Percentiles rank a stretch among this genome's conserved stretches.
phyloP scores from a whole-genome alignment of 2,329 filamentous ascomycete species.

The Corynespora cassiicola region DNA sequence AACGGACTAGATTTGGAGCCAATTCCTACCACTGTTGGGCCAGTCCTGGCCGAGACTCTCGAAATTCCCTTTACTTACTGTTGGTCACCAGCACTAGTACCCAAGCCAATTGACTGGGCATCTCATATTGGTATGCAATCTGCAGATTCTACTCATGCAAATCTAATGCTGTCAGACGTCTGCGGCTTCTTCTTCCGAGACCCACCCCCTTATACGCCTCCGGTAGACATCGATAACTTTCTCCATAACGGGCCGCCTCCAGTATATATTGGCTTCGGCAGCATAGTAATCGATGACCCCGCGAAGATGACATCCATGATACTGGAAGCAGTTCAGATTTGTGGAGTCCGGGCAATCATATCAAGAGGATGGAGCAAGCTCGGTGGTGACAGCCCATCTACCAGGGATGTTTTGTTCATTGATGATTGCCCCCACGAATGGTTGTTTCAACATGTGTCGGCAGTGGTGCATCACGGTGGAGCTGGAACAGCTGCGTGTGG shows the following conservation, averaged over 20 bases:
- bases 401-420: slow-evolving; percentile 53
- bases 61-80: slow-evolving; percentile 53
- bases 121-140: slow-evolving; percentile 39
- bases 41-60: slow-evolving; percentile 43
- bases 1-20: slow-evolving; percentile 50
- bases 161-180: slow-evolving; percentile 20
- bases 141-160: background rate
- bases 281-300: slow-evolving; percentile 62
- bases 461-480: slow-evolving; percentile 83
- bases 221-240: slow-evolving; percentile 50
- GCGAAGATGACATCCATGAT: slow-evolving; percentile 52
- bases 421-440: slow-evolving; percentile 86
- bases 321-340: slow-evolving; percentile 51
- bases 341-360: slow-evolving; percentile 55
- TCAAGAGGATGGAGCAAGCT: slow-evolving; percentile 61
- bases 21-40: slow-evolving; percentile 45
- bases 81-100: slow-evolving; percentile 49
- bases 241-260: slow-evolving; percentile 57
- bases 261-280: slow-evolving; percentile 64
- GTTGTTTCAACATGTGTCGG: slow-evolving; percentile 79
- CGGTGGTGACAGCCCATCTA: too few relatives aligned
- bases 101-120: slow-evolving; percentile 25
- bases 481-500: slow-evolving; percentile 87
- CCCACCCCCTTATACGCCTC: slow-evolving; percentile 46
- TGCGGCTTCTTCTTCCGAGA: slow-evolving; percentile 58